Conservation (phyloP, 139 green algal species). For the Micractinium conductrix region DNA sequence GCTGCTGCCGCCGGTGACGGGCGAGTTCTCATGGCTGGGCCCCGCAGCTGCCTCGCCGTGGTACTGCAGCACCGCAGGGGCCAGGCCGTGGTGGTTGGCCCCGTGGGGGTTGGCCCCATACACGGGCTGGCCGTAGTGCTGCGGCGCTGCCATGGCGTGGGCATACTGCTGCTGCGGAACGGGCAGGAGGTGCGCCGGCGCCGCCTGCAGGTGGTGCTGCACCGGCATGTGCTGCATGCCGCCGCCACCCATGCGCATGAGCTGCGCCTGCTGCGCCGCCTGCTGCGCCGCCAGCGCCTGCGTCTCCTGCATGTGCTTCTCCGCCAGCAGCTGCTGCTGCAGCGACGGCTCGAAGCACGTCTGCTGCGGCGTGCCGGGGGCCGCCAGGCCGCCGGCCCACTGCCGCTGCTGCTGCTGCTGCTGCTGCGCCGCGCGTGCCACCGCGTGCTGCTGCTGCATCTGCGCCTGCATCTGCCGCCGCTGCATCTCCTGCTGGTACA, state of each 20-base stretch:
- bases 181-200: no score
- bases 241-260: not conserved
- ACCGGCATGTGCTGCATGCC: not conserved
- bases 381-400: not conserved
- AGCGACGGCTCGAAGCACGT: not conserved
- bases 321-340: conserved; percentile 7
- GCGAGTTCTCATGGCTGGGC: conserved; percentile 1
- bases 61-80: no score
- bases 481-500: not conserved
- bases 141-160: not conserved
- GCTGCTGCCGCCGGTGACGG: not conserved
- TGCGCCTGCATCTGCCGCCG: not conserved
- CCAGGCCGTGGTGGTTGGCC: not conserved
- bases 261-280: not conserved
- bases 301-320: no score
- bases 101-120: not conserved
- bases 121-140: not conserved
- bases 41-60: not conserved
- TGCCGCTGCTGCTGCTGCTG: not conserved
- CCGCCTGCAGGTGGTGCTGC: no score
- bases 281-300: not conserved
- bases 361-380: not conserved
- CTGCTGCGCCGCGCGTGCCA: no score
- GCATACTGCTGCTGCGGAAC: no score
- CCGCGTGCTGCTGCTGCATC: not conserved